Conservation (phyloP, 2,329 filamentous ascomycete species). For the Trichoderma sp. region DNA sequence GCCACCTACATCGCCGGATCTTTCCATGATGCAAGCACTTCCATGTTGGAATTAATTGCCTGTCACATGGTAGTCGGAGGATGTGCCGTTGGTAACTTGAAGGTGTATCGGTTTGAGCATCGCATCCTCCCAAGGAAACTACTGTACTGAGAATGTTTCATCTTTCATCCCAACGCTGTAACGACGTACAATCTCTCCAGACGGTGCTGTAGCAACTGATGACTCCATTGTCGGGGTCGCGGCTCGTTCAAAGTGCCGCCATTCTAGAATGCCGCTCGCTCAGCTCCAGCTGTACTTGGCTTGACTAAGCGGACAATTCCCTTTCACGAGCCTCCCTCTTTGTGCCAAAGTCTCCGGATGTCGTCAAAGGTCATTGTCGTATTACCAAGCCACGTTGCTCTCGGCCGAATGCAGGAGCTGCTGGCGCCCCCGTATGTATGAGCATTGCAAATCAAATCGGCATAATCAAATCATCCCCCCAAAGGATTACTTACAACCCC, state of each 20-base stretch:
- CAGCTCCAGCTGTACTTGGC: background rate
- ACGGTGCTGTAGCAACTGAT: background rate
- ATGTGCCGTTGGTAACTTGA: background rate
- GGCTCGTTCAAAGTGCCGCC: background rate
- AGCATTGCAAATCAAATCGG: background rate
- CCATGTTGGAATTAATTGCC: background rate
- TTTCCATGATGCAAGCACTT: background rate
- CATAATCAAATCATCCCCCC: background rate
- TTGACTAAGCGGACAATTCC: constrained; percentile 2
- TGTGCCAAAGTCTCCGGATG: background rate
- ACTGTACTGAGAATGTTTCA: background rate
- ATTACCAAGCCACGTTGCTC: background rate
- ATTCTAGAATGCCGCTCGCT: background rate
- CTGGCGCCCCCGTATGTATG: background rate
- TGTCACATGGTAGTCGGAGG: background rate
- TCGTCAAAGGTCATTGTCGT: background rate
- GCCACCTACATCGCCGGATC: background rate
- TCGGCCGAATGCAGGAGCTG: background rate
- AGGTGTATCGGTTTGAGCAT: background rate
- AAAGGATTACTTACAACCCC: background rate
- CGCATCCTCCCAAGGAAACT: background rate
- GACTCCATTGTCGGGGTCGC: background rate
- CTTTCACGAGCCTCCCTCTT: background rate
- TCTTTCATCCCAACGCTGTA: background rate
- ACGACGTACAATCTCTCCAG: background rate